Percentiles rank a stretch among this genome's conserved stretches.
These are phyloP conservation scores for Cucurbita maxima DNA, from an alignment of 306 rosid species.

Conservation along the genomic window DNA sequence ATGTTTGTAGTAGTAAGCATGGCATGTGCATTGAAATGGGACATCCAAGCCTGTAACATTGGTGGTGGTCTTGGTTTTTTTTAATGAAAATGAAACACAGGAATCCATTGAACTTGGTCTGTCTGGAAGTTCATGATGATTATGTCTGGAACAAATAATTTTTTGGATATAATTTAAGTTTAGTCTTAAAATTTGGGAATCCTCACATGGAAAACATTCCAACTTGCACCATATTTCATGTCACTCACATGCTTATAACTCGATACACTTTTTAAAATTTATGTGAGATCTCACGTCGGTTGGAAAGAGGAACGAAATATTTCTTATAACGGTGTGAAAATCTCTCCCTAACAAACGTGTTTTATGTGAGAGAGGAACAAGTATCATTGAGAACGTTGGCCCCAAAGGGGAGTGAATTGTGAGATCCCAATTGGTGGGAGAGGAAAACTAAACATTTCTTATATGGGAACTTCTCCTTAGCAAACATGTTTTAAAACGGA, in stretches of 20 bases:
- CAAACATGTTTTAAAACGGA: too few relatives aligned
- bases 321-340: too few relatives aligned
- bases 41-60: background rate
- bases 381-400: too few relatives aligned
- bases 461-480: too few relatives aligned
- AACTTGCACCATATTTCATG: slow-evolving; percentile 9
- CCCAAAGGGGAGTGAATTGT: too few relatives aligned
- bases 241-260: background rate
- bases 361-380: too few relatives aligned
- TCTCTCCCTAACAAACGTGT: too few relatives aligned
- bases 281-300: too few relatives aligned
- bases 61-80: background rate
- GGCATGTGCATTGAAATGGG: background rate
- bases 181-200: slow-evolving; percentile 13
- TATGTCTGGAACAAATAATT: background rate
- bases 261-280: too few relatives aligned
- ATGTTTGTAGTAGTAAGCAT: background rate
- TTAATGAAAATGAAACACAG: background rate
- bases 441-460: too few relatives aligned
- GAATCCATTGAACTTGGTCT: background rate
- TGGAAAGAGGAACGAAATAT: too few relatives aligned
- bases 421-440: too few relatives aligned
- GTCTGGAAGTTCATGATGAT: slow-evolving; percentile 8
- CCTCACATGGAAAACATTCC: slow-evolving; percentile 27
- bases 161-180: background rate